A percentile compares a stretch with the other conserved stretches of the same genome.
Evolutionary conservation across 2,329 filamentous ascomycete species (phyloP).

Genomic region (Mollisiaceae sp.): DNA sequence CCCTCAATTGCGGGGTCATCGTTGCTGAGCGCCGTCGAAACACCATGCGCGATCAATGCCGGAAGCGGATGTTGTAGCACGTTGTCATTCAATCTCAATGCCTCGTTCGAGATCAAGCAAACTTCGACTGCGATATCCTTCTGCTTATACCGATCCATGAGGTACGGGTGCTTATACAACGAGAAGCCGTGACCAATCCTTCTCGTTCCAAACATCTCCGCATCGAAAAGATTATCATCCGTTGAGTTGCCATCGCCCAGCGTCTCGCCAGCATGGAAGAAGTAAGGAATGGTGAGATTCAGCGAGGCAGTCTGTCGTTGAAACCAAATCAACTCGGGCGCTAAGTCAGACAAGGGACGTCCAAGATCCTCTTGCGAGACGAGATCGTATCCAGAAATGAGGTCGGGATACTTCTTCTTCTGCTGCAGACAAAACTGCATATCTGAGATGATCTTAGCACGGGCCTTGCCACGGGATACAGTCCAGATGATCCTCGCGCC

Average conservation of each 20-base stretch:
- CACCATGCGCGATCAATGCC: slow-evolving; percentile 10
- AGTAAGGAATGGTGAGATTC: slow-evolving; percentile 10
- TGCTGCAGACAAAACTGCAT: not conserved
- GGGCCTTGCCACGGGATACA: slow-evolving; percentile 5
- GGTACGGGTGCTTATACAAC: slow-evolving; percentile 8
- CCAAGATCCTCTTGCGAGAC: slow-evolving; percentile 17
- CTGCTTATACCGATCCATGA: slow-evolving; percentile 7
- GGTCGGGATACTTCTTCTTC: slow-evolving; percentile 1
- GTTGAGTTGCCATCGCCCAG: slow-evolving; percentile 12
- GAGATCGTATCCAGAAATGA: slow-evolving; percentile 12
- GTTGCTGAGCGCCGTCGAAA: not conserved
- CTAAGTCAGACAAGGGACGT: not conserved
- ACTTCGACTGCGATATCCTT: slow-evolving; percentile 11
- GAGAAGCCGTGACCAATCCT: slow-evolving; percentile 11
- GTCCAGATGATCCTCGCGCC: slow-evolving; percentile 13
- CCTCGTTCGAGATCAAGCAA: slow-evolving; percentile 7
- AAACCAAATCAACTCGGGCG: slow-evolving; percentile 13
- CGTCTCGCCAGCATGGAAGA: slow-evolving; percentile 13
- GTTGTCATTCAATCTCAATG: slow-evolving; percentile 9
- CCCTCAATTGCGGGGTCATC: slow-evolving; percentile 14
- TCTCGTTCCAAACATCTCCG: slow-evolving; percentile 9
- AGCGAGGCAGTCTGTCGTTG: slow-evolving; percentile 1
- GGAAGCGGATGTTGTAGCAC: slow-evolving; percentile 10
- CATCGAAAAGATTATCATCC: slow-evolving; percentile 11
- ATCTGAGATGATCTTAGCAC: not conserved